Evolutionary conservation across 768 basidiomycete species (phyloP), one percentile per base, ranked within the genome.

Genomic region (Botryobasidium botryosum): DNA sequence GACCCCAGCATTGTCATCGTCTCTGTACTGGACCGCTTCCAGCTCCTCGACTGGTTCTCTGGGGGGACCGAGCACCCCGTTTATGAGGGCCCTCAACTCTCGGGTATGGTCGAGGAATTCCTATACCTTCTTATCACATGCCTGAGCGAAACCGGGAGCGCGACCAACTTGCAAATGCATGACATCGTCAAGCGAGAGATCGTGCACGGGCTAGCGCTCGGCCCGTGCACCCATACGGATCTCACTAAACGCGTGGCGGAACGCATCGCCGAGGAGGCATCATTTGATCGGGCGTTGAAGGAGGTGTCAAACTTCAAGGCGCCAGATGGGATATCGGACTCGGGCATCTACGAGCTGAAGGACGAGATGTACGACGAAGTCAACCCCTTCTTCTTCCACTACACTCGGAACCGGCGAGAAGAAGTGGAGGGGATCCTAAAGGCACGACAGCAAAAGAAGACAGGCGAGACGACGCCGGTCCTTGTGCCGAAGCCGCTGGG

Each of bases 301-400:
- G 72, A 82, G 37, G 81, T 96, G 10, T 79, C 91, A 6, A 72
- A 70, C 49, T 92, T 91, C 69, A 74, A 74, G 38, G 63, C 77
- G 1, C 91, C 92, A 0, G 85, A 85, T 55, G 70, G 71, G 0
- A 74, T 74, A 1, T 66, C 77, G 2, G 90, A 92, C 52, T 70
- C 69, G 0, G 92, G 94, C 0, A 62, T 74, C n/a, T 97, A 96
- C 61, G 79, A 90, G 49, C 72, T 97, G 43, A 81, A 77, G 57
- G 75, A 86, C 37, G 82, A 80, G 52, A 68, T 66, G 17, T 88
- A 75, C 59, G 79, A 77, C 49, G 83, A 94, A 51, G 81, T 96
- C 51, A 83, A 96, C 54, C 90, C 91, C 0, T 94, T 90, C 63
- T 94, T 91, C 65, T 84, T 81, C 56, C 91, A 96, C 57, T 96